Evolutionary conservation across 2,329 filamentous ascomycete genomes (phyloP).

Genomic region (Fusarium praegraminearum): DNA sequence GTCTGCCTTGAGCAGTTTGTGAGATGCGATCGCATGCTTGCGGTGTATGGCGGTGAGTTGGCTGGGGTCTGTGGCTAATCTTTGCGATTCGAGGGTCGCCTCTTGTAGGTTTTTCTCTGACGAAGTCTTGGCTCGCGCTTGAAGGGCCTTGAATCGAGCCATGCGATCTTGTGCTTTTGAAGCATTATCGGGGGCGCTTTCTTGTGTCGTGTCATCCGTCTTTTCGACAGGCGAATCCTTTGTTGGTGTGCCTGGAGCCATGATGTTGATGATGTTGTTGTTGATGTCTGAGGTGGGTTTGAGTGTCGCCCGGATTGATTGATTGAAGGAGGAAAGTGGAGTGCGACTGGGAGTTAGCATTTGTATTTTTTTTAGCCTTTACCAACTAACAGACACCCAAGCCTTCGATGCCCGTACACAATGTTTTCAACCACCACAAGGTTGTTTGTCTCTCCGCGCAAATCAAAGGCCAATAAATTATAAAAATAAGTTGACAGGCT

Average conservation of each 20-base stretch:
- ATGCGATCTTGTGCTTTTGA: constrained; percentile 72
- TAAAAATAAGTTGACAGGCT: no score
- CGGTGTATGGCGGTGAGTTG: constrained; percentile 84
- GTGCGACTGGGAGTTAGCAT: no score
- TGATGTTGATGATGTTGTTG: constrained; percentile 21
- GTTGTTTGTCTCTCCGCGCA: no score
- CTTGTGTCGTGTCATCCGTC: constrained; percentile 27
- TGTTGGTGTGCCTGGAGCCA: constrained; percentile 42
- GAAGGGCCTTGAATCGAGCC: constrained; percentile 87
- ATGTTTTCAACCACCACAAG: no score
- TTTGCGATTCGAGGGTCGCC: constrained; percentile 84
- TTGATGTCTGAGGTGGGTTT: background rate
- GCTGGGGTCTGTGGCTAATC: constrained; percentile 80
- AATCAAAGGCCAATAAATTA: no score
- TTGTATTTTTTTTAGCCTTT: no score
- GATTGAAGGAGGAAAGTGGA: background rate
- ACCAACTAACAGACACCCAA: no score
- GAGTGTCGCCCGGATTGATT: background rate
- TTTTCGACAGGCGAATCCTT: constrained; percentile 31
- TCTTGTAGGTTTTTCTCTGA: constrained; percentile 83
- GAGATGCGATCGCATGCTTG: constrained; percentile 86
- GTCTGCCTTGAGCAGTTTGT: constrained; percentile 94
- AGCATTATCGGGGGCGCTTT: constrained; percentile 49
- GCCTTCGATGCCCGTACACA: no score
- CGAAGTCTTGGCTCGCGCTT: constrained; percentile 81